Evolutionary conservation across 1,284 basidiomycete species (phyloP).

Genomic region (Amylostereum chailletii): DNA sequence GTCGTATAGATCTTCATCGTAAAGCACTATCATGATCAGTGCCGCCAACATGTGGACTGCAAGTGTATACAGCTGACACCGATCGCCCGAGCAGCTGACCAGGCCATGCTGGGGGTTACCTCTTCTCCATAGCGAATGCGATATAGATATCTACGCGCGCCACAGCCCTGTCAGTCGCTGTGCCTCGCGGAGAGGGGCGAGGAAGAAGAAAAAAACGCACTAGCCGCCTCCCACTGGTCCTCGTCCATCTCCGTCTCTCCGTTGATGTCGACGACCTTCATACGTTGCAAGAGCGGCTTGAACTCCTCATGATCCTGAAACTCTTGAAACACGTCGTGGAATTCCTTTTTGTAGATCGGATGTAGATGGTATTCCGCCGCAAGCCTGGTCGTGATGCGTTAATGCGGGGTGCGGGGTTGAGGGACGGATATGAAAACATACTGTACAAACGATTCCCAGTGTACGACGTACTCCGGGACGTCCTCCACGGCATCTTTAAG

Average conservation of each 20-base stretch:
- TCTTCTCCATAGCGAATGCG: slow-evolving; percentile 76
- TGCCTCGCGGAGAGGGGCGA: neutral
- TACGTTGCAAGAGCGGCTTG: slow-evolving; percentile 68
- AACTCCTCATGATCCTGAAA: slow-evolving; percentile 74
- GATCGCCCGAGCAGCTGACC: no score
- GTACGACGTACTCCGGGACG: slow-evolving; percentile 94
- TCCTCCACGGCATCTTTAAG: slow-evolving; percentile 93
- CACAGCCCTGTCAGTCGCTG: neutral
- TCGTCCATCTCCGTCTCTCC: slow-evolving; percentile 88
- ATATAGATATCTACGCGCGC: slow-evolving; percentile 64
- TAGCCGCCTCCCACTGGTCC: slow-evolving; percentile 94
- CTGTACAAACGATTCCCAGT: slow-evolving; percentile 89
- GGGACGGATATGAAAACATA: slow-evolving; percentile 29
- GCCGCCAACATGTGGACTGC: no score
- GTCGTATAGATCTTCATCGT: no score
- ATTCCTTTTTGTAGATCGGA: slow-evolving; percentile 77
- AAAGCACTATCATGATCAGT: no score
- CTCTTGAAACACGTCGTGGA: slow-evolving; percentile 80
- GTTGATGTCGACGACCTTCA: slow-evolving; percentile 80
- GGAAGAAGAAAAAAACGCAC: slow-evolving; percentile 42
- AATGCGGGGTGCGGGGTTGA: neutral
- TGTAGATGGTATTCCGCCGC: slow-evolving; percentile 78
- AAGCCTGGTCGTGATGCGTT: slow-evolving; percentile 39
- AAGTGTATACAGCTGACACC: no score
- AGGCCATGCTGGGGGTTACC: slow-evolving; percentile 14